phyloP scores from a whole-genome alignment of 257 asterid species.

The Penstemon davidsonii region DNA sequence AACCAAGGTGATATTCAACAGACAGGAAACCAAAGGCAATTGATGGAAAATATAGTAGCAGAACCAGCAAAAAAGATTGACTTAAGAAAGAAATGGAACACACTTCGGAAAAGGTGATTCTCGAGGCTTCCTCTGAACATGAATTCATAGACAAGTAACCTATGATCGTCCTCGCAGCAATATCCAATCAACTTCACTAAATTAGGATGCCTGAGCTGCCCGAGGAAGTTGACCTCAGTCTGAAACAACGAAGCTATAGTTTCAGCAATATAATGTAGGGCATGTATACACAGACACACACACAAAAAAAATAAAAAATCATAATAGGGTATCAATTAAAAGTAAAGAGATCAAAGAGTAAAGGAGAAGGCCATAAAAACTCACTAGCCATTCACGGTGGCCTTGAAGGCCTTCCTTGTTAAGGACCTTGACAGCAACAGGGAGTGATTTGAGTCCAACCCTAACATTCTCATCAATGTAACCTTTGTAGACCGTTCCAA shows the following conservation, averaged over 20 bases:
- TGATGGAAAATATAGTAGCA: constrained; percentile 1
- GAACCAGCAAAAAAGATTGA: constrained; percentile 25
- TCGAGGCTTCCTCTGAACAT: constrained; percentile 98
- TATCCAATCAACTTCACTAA: constrained; percentile 94
- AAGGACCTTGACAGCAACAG: constrained; percentile 97
- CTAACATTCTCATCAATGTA: constrained; percentile 96
- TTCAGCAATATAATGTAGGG: constrained; percentile 15
- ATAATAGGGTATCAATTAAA: background rate
- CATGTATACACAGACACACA: constrained; percentile 1
- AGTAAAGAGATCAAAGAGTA: background rate
- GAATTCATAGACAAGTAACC: constrained; percentile 92
- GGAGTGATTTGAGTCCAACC: constrained; percentile 92
- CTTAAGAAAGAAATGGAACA: constrained; percentile 38
- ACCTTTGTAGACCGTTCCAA: constrained; percentile 97
- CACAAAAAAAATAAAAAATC: background rate
- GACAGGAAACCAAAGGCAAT: background rate
- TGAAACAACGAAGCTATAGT: constrained; percentile 30
- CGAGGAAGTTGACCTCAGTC: constrained; percentile 97
- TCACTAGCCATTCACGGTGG: constrained; percentile 97
- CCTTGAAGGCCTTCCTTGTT: constrained; percentile 99
- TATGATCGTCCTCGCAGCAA: constrained; percentile 99
- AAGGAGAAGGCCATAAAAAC: constrained; percentile 23
- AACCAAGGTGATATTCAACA: background rate
- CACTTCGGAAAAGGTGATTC: constrained; percentile 98
- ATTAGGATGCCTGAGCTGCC: constrained; percentile 96